These are phyloP conservation scores for Diaporthe capsici DNA, from an alignment of 2,329 filamentous ascomycete genomes.

Conservation along the genomic window DNA sequence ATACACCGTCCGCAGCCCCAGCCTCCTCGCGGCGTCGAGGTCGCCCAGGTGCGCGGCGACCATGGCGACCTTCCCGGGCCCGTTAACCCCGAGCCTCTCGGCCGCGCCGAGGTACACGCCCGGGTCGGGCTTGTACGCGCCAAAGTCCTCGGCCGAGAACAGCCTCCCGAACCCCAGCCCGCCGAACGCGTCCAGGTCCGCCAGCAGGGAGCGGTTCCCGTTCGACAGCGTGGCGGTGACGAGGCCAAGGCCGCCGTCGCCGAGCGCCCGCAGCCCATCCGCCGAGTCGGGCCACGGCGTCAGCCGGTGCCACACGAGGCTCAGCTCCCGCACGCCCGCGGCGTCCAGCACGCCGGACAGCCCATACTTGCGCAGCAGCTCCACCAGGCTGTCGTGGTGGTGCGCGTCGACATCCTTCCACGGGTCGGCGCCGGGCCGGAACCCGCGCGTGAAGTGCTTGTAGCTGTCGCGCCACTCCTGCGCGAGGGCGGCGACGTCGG, in stretches of 20 bases:
- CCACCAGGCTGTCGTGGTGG: conserved; percentile 73
- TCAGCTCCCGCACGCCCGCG: conserved; percentile 74
- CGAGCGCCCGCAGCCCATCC: conserved; percentile 68
- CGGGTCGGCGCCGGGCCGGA: conserved; percentile 60
- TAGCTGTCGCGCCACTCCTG: conserved; percentile 80
- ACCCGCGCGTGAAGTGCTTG: conserved; percentile 68
- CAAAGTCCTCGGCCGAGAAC: conserved; percentile 78
- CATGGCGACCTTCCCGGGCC: conserved; percentile 77
- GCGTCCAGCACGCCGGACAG: conserved; percentile 73
- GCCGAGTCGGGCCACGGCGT: conserved; percentile 77
- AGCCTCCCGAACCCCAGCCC: conserved; percentile 73
- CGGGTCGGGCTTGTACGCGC: conserved; percentile 80
- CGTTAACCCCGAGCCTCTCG: conserved; percentile 66
- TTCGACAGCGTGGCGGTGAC: conserved; percentile 80
- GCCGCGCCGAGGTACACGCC: conserved; percentile 79
- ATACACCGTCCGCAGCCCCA: conserved; percentile 80
- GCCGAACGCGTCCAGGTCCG: conserved; percentile 73
- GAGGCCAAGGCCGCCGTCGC: conserved; percentile 55
- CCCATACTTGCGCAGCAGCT: conserved; percentile 68
- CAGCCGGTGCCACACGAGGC: conserved; percentile 80
- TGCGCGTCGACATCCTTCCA: conserved; percentile 83
- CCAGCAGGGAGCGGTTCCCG: conserved; percentile 77
- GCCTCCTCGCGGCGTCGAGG: conserved; percentile 73
- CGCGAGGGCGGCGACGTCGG: conserved; percentile 76
- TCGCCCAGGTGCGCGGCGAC: conserved; percentile 83